These are phyloP conservation scores for Pyrenopolyporus hunteri DNA, from an alignment of 495 filamentous ascomycete genomes.

Conservation along the genomic window DNA sequence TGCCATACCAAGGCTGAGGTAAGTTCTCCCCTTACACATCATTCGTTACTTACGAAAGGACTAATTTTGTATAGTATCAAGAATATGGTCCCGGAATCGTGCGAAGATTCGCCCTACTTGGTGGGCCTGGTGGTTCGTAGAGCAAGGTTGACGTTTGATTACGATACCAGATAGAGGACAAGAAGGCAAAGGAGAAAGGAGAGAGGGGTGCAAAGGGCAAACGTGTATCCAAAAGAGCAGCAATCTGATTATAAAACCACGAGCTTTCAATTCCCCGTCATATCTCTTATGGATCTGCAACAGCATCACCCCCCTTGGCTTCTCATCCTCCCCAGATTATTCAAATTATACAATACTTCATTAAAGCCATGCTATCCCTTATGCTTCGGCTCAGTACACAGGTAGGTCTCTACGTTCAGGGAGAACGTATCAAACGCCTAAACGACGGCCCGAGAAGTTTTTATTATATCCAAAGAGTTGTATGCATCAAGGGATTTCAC, in stretches of 20 bases:
- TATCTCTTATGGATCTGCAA: no score
- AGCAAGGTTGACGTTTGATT: neutral
- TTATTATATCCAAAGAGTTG: no score
- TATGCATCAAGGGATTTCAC: no score
- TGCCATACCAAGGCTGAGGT: constrained; percentile 95
- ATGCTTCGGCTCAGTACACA: no score
- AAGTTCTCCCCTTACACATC: constrained; percentile 19
- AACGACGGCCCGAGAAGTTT: no score
- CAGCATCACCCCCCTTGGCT: no score
- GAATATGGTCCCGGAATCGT: constrained; percentile 96
- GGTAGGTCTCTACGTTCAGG: no score
- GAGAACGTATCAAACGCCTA: no score
- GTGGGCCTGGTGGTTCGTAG: constrained; percentile 79
- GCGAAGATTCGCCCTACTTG: constrained; percentile 89
- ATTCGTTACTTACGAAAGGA: constrained; percentile 20
- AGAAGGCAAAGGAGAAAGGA: neutral
- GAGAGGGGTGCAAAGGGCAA: constrained; percentile 16
- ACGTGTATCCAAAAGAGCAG: constrained; percentile 35
- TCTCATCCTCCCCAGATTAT: no score
- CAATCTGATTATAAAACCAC: constrained; percentile 29
- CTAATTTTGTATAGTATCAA: constrained; percentile 66
- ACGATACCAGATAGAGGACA: constrained; percentile 33
- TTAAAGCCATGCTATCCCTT: no score
- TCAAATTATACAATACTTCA: no score
- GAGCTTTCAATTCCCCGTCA: no score